Percentiles rank a stretch among this genome's conserved stretches.
Evolutionary conservation across 345 rosid species (phyloP).

Genomic region (Litchi chinensis): DNA sequence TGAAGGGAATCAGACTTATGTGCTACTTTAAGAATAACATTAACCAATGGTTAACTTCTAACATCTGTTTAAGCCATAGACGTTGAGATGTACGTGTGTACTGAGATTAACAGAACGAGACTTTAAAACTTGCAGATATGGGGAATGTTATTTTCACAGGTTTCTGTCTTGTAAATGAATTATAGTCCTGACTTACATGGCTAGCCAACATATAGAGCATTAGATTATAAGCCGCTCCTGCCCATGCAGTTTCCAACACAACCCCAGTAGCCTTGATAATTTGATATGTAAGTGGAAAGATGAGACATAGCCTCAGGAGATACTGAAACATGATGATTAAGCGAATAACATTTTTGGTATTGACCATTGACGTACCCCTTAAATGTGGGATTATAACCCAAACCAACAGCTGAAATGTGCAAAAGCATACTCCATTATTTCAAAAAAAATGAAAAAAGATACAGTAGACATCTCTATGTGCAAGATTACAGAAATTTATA

Average conservation of each 20-base stretch:
- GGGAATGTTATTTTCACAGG: neutral
- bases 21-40: neutral
- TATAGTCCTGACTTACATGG: conserved; percentile 41
- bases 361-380: conserved; percentile 25
- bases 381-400: conserved; percentile 52
- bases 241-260: conserved; percentile 53
- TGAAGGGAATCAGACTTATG: conserved; percentile 6
- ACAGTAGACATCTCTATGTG: neutral
- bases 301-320: conserved; percentile 52
- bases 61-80: neutral
- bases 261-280: conserved; percentile 49
- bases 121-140: neutral
- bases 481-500: neutral
- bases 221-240: conserved; percentile 55
- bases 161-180: neutral
- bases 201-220: conserved; percentile 55
- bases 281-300: conserved; percentile 50
- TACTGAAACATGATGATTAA: conserved; percentile 49
- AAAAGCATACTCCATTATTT: neutral
- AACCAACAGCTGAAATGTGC: conserved; percentile 44
- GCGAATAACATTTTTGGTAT: conserved; percentile 34
- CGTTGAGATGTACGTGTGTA: neutral
- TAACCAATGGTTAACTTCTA: neutral
- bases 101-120: neutral
- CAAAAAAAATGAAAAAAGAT: neutral